A percentile compares a stretch with the other conserved stretches of the same genome.
These are phyloP conservation scores for Aspergillus carbonarius DNA, from an alignment of 2,329 filamentous ascomycete species.

Conservation along the genomic window DNA sequence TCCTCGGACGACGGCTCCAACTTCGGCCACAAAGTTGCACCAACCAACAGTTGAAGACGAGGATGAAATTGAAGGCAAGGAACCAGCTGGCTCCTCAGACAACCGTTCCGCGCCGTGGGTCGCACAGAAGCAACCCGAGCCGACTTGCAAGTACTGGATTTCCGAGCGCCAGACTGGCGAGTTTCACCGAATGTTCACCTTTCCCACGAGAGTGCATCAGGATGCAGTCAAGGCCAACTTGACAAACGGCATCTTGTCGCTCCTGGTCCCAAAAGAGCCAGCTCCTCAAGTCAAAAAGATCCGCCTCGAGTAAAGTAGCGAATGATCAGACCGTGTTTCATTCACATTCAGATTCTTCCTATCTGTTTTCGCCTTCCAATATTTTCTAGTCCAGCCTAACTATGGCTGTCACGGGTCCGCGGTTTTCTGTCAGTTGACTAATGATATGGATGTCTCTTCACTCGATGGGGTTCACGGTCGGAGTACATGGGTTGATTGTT, in stretches of 20 bases:
- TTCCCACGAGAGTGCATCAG: slow-evolving; percentile 57
- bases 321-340: not conserved
- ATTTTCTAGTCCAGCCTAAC: not conserved
- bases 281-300: slow-evolving; percentile 53
- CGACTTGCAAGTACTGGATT: slow-evolving; percentile 53
- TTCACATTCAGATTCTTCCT: not conserved
- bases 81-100: slow-evolving; percentile 3
- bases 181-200: slow-evolving; percentile 58
- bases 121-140: slow-evolving; percentile 15
- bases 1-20: slow-evolving; percentile 19
- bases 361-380: not conserved
- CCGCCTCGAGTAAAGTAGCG: slow-evolving; percentile 38
- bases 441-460: not conserved
- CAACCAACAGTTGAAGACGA: slow-evolving; percentile 58
- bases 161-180: slow-evolving; percentile 58
- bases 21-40: slow-evolving; percentile 29
- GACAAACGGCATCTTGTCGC: slow-evolving; percentile 58
- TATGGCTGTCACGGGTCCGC: not conserved
- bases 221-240: slow-evolving; percentile 58
- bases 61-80: slow-evolving; percentile 27
- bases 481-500: not conserved
- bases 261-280: slow-evolving; percentile 57
- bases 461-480: not conserved
- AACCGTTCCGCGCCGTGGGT: slow-evolving; percentile 26
- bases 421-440: not conserved